These are phyloP conservation scores for Metschnikowia gelsemii DNA, from an alignment of 805 yeast genomes.

Conservation along the genomic window DNA sequence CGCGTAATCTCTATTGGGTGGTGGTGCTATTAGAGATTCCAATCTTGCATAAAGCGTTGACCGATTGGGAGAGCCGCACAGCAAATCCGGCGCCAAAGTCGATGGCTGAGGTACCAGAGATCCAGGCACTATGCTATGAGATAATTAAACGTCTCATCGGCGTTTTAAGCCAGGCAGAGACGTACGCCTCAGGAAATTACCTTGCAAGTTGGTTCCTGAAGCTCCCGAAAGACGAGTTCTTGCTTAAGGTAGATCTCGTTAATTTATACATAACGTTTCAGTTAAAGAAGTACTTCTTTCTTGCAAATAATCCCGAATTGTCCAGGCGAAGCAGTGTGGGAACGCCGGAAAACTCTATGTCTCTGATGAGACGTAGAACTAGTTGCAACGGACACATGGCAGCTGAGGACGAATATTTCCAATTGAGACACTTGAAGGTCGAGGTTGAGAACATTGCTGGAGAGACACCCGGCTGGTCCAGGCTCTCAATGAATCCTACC, in stretches of 20 bases:
- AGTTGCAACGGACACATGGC: conserved; percentile 5
- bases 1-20: conserved; percentile 54
- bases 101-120: conserved; percentile 49
- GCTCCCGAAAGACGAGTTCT: conserved; percentile 43
- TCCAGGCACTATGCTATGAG: conserved; percentile 61
- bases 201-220: conserved; percentile 58
- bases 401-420: conserved; percentile 13
- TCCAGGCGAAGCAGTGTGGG: conserved; percentile 13
- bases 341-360: not conserved
- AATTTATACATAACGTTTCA: conserved; percentile 81
- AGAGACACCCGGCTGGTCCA: conserved; percentile 14
- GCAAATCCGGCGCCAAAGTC: conserved; percentile 4
- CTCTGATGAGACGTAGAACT: conserved; percentile 1
- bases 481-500: conserved; percentile 7
- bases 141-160: conserved; percentile 71
- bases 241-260: conserved; percentile 58
- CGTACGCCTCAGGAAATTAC: conserved; percentile 36
- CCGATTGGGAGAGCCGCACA: conserved; percentile 29
- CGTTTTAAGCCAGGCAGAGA: conserved; percentile 52
- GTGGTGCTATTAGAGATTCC: conserved; percentile 72
- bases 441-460: conserved; percentile 13
- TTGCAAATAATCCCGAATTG: conserved; percentile 28
- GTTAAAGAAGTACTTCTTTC: conserved; percentile 52
- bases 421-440: conserved; percentile 18
- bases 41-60: conserved; percentile 46